phyloP scores from a whole-genome alignment of 2,329 filamentous ascomycete species.

The Ascomycota sp. region DNA sequence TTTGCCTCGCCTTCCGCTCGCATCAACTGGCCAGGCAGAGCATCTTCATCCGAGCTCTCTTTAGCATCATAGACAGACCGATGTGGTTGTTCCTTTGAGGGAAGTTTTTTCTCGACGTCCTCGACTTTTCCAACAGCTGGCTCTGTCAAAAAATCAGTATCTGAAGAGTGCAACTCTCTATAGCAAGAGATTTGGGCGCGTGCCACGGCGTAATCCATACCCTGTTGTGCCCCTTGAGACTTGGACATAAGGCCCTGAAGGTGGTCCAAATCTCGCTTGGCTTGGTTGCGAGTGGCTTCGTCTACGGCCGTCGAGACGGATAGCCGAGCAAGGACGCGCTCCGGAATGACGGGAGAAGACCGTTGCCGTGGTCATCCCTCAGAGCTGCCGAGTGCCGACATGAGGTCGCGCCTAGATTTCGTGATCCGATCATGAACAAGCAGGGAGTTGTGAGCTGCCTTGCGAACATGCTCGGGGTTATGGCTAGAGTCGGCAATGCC shows the following conservation, averaged over 20 bases:
- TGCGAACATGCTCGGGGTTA: conserved; percentile 16
- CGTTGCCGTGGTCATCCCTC: neutral
- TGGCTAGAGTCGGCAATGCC: conserved; percentile 18
- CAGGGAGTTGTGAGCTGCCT: conserved; percentile 16
- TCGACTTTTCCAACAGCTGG: conserved; percentile 3
- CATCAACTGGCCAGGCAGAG: conserved; percentile 21
- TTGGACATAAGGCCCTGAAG: conserved; percentile 11
- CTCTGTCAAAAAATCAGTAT: conserved; percentile 1
- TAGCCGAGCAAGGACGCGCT: conserved; percentile 17
- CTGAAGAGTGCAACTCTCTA: neutral
- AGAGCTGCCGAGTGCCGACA: conserved; percentile 12
- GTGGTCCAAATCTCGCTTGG: conserved; percentile 19
- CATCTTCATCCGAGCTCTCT: conserved; percentile 13
- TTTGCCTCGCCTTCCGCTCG: conserved; percentile 21
- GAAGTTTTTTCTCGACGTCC: conserved; percentile 2
- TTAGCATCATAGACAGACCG: conserved; percentile 25
- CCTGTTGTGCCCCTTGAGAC: conserved; percentile 5
- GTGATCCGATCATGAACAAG: conserved; percentile 12
- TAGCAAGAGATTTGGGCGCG: neutral
- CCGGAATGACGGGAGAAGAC: conserved; percentile 16
- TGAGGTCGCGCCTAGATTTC: conserved; percentile 12
- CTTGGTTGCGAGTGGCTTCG: conserved; percentile 15
- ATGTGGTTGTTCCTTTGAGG: conserved; percentile 12
- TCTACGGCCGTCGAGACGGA: conserved; percentile 17
- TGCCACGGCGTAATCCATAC: too few species aligned